Percentiles rank a stretch among this genome's conserved stretches.
phyloP scores from a whole-genome alignment of 2,329 filamentous ascomycete genomes.

The Cladophialophora carrionii region DNA sequence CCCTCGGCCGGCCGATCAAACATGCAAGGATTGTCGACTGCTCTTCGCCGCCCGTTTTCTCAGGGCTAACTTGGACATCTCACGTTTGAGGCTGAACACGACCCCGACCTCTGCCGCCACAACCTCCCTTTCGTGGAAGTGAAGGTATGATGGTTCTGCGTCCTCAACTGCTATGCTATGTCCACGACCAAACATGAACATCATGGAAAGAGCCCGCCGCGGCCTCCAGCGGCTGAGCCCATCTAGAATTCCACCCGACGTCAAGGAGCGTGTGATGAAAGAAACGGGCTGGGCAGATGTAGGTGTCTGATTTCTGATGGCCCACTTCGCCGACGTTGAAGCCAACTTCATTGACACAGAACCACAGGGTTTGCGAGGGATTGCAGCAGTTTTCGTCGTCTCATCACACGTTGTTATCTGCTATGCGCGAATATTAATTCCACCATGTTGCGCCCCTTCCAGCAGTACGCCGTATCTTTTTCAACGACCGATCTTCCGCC shows the following conservation, averaged over 20 bases:
- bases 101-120: neutral
- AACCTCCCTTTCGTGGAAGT: neutral
- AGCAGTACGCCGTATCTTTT: conserved; percentile 51
- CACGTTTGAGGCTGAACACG: neutral
- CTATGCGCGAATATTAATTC: conserved; percentile 57
- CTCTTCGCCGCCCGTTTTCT: neutral
- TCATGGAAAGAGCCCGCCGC: conserved; percentile 22
- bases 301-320: conserved; percentile 14
- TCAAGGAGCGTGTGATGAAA: conserved; percentile 34
- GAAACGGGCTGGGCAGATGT: conserved; percentile 41
- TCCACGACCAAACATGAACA: neutral
- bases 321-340: neutral
- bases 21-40: neutral
- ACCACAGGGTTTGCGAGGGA: conserved; percentile 58
- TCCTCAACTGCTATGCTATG: conserved; percentile 5
- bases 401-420: conserved; percentile 58
- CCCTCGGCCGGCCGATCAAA: neutral
- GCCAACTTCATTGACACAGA: neutral
- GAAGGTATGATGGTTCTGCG: neutral
- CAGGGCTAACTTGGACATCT: neutral
- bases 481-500: conserved; percentile 63
- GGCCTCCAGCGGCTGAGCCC: conserved; percentile 2
- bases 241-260: conserved; percentile 26
- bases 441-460: conserved; percentile 47
- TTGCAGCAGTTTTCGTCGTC: conserved; percentile 60